Evolutionary conservation across 1,284 basidiomycete genomes (phyloP).

Genomic region (Filobasidium uniguttulatum): DNA sequence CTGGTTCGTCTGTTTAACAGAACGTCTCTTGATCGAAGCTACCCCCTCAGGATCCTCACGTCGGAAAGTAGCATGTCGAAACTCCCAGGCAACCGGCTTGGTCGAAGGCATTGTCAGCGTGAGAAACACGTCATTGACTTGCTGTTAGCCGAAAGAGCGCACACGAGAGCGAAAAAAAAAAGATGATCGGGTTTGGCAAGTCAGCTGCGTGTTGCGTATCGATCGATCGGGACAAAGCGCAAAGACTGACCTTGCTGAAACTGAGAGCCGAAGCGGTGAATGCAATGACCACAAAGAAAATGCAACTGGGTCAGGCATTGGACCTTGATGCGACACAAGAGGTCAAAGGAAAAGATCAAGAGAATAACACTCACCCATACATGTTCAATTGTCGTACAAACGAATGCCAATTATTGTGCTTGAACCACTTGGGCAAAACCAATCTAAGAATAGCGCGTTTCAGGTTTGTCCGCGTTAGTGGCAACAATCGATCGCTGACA

Average conservation of each 20-base stretch:
- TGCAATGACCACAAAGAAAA: too few species aligned
- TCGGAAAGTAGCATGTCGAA: constrained; percentile 36
- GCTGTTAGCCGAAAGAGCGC: constrained; percentile 1
- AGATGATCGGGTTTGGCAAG: neutral
- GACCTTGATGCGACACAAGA: too few species aligned
- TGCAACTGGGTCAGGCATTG: too few species aligned
- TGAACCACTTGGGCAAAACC: constrained; percentile 38
- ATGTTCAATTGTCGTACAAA: constrained; percentile 39
- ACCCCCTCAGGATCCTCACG: constrained; percentile 35
- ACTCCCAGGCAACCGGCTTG: constrained; percentile 38
- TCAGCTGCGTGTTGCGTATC: neutral
- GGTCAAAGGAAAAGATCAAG: neutral
- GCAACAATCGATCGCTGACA: neutral
- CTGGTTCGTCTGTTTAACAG: constrained; percentile 10
- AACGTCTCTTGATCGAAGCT: constrained; percentile 28
- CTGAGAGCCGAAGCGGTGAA: neutral
- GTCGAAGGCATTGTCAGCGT: constrained; percentile 20
- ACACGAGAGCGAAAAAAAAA: neutral
- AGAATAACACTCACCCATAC: constrained; percentile 34
- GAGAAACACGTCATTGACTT: constrained; percentile 35
- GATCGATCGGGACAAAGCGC: neutral
- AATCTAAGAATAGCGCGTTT: constrained; percentile 17
- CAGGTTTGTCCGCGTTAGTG: neutral
- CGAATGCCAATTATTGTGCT: constrained; percentile 40
- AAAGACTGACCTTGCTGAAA: neutral